These are phyloP conservation scores for Boletus reticulatus DNA, from an alignment of 768 basidiomycete species.

Conservation along the genomic window DNA sequence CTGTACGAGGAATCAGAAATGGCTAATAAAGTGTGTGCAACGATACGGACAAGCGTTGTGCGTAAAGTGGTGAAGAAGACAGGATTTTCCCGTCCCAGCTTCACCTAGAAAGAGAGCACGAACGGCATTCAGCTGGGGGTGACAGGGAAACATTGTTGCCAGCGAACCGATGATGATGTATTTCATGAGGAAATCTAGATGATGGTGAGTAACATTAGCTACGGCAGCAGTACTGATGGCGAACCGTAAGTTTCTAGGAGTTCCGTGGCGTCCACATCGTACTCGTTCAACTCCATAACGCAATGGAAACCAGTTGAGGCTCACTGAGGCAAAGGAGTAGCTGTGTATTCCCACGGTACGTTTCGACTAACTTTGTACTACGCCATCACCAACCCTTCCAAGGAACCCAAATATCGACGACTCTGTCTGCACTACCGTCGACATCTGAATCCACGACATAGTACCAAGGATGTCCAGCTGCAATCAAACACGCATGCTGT, in stretches of 20 bases:
- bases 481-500: constrained; percentile 83
- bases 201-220: constrained; percentile 12
- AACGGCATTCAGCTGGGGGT: constrained; percentile 3
- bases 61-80: constrained; percentile 93
- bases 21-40: neutral
- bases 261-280: constrained; percentile 83
- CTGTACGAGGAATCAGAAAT: constrained; percentile 40
- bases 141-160: constrained; percentile 1
- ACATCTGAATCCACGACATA: constrained; percentile 73
- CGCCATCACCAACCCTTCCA: constrained; percentile 81
- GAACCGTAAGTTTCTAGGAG: constrained; percentile 91
- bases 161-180: constrained; percentile 89
- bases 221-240: constrained; percentile 12
- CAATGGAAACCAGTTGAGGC: constrained; percentile 3
- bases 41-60: constrained; percentile 85
- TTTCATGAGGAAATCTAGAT: constrained; percentile 95
- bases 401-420: constrained; percentile 83
- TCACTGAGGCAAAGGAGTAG: neutral
- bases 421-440: constrained; percentile 43
- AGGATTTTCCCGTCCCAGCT: constrained; percentile 96
- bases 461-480: constrained; percentile 80
- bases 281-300: constrained; percentile 62
- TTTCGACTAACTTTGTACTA: neutral
- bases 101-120: constrained; percentile 57
- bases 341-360: constrained; percentile 22